Evolutionary conservation across 768 basidiomycete species (phyloP).

Genomic region (Tricholoma hemisulphureum): DNA sequence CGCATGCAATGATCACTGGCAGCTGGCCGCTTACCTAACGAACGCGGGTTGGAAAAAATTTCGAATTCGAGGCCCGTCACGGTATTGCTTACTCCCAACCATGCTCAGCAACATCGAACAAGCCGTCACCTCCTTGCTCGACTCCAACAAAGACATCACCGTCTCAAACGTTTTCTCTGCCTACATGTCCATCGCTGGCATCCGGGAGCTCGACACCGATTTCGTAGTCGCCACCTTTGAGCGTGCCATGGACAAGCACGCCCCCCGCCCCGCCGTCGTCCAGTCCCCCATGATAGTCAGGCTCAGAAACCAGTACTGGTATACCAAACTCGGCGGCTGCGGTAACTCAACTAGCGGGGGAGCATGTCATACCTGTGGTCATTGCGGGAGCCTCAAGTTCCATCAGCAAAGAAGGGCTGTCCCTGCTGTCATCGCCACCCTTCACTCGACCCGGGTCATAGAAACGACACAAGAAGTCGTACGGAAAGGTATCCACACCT

Average conservation of each 20-base stretch:
- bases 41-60: not conserved
- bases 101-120: conserved; percentile 20
- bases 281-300: conserved; percentile 13
- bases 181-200: conserved; percentile 16
- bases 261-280: conserved; percentile 6
- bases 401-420: not conserved
- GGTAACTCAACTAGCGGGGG: conserved; percentile 9
- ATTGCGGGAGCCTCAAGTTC: conserved; percentile 10
- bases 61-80: not conserved
- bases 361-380: conserved; percentile 13
- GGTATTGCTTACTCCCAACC: not conserved
- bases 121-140: conserved; percentile 10
- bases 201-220: conserved; percentile 7
- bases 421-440: not conserved
- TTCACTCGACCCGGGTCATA: not conserved
- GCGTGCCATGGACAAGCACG: conserved; percentile 19
- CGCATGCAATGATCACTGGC: no score
- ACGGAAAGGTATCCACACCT: not conserved
- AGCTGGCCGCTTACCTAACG: not conserved
- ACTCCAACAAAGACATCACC: conserved; percentile 10
- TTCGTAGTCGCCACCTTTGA: conserved; percentile 14
- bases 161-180: conserved; percentile 14
- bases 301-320: conserved; percentile 20
- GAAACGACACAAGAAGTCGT: not conserved
- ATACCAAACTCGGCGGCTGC: conserved; percentile 16